Percentiles rank a stretch among this genome's conserved stretches.
These are phyloP conservation scores for Alectoria sarmentosa DNA, from an alignment of 495 filamentous ascomycete genomes.

Conservation along the genomic window DNA sequence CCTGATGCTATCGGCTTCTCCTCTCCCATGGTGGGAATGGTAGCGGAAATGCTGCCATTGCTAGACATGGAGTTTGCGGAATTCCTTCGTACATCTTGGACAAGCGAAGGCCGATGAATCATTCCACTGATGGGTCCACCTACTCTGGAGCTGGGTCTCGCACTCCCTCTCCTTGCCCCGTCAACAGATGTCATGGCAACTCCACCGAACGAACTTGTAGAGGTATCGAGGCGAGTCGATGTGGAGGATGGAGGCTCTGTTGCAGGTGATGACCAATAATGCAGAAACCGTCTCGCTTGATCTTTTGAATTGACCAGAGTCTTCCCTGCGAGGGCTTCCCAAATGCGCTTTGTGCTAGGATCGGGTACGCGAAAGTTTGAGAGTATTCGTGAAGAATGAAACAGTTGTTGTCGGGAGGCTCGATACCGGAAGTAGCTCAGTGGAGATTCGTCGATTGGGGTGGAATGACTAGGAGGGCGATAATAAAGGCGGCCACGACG, in stretches of 20 bases:
- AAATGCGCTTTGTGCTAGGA: slow-evolving; percentile 5
- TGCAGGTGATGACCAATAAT: slow-evolving; percentile 31
- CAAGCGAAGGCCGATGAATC: slow-evolving; percentile 32
- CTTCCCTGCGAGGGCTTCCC: slow-evolving; percentile 11
- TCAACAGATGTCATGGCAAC: slow-evolving; percentile 29
- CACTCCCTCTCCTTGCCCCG: slow-evolving; percentile 17
- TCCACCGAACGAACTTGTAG: slow-evolving; percentile 13
- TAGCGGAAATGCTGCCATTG: slow-evolving; percentile 27
- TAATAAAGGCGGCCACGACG: not conserved
- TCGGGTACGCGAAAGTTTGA: not conserved
- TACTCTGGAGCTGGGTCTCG: slow-evolving; percentile 31
- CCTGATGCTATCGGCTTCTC: slow-evolving; percentile 69
- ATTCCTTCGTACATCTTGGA: slow-evolving; percentile 28
- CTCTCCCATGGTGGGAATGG: slow-evolving; percentile 31
- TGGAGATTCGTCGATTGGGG: not conserved
- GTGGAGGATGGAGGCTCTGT: not conserved
- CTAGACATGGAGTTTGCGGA: slow-evolving; percentile 27
- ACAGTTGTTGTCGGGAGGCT: not conserved
- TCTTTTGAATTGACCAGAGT: slow-evolving; percentile 45
- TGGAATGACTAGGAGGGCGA: not conserved
- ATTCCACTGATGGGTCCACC: slow-evolving; percentile 30
- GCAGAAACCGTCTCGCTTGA: slow-evolving; percentile 45
- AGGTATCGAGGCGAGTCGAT: not conserved
- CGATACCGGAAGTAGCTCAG: not conserved
- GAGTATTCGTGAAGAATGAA: not conserved